Base-by-base conservation (phyloP, 768 basidiomycete species). In the Dictyophora rubrovolvata region DNA sequence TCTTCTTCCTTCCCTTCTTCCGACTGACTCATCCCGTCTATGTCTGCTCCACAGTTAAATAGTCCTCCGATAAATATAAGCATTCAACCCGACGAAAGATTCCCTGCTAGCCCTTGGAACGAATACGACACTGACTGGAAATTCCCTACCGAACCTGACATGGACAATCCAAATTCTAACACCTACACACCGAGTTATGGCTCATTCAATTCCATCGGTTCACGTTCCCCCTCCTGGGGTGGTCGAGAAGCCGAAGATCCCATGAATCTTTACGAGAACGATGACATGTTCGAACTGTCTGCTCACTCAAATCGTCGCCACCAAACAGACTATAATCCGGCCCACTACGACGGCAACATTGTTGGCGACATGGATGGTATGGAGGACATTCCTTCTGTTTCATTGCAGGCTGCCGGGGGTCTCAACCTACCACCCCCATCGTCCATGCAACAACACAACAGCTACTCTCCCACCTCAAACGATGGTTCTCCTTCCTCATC, bases 121-220 rank as follows among this genome's bases (percentile, higher is more conserved):
- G 48, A 58, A 35, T 58, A 80, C 68, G 79, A 79, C 56, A 86
- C 84, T 5, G 84, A 84, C 73, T 79, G 83, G 66, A 81, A 83
- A 70, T 87, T 0, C 87, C 87, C 9, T 87, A 85, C 6, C 74
- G 70, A 55, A 75, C 86, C 86, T 3, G 87, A 89, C n/a, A 48
- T 56, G 35, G 56, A 58, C 28, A 50, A 48, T 17, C 83, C 86
- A 18, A 74, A 72, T 59, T 78, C 77, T 57, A 74, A 74, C 65
- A 70, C 73, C 56, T 76, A 72, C n/a, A 79, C 77, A 10, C 69
- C 59, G 6, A 48, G 52, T 4, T 60, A 60, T 53, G 50, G 52
- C 57, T 54, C 53, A 1, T 60, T 60, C 22, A 53, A 60, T 51
- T 60, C 59, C 66, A 66, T 16, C 51, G 65, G 53, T 59, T 70